phyloP scores from a whole-genome alignment of 2,329 filamentous ascomycete species.

The Colletotrichum magnum region DNA sequence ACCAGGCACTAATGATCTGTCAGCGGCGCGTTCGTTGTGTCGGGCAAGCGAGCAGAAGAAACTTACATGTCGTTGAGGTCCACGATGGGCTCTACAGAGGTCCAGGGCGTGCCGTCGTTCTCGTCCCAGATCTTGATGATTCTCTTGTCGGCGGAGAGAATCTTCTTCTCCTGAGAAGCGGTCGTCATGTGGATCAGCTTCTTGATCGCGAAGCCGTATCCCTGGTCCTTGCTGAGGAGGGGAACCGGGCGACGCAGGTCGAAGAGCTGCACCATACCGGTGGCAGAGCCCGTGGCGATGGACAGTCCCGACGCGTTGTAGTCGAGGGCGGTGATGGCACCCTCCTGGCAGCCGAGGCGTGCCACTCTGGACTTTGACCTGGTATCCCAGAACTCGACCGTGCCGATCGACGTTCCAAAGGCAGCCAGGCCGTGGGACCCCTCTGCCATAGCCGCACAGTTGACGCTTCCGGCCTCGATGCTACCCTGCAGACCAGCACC shows the following conservation, averaged over 20 bases:
- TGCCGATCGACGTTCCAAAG: constrained; percentile 95
- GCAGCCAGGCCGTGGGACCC: constrained; percentile 90
- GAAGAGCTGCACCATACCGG: constrained; percentile 90
- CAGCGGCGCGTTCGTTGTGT: neutral
- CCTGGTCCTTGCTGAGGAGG: constrained; percentile 92
- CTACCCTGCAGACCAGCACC: constrained; percentile 88
- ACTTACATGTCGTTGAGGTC: constrained; percentile 86
- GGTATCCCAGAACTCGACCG: constrained; percentile 96
- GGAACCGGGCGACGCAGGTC: constrained; percentile 91
- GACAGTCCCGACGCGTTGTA: constrained; percentile 89
- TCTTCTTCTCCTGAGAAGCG: constrained; percentile 83
- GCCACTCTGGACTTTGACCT: constrained; percentile 86
- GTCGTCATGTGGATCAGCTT: constrained; percentile 82
- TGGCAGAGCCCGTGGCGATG: constrained; percentile 88
- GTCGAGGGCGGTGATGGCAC: constrained; percentile 87
- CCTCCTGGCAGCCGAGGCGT: constrained; percentile 77
- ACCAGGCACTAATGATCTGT: constrained; percentile 73
- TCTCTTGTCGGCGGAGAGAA: constrained; percentile 92
- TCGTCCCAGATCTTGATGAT: constrained; percentile 99
- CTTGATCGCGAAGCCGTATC: constrained; percentile 93
- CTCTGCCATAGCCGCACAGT: constrained; percentile 88
- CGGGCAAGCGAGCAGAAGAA: neutral
- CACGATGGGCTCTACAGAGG: constrained; percentile 92
- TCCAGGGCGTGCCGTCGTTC: constrained; percentile 88
- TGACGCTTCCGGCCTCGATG: constrained; percentile 87